phyloP scores from a whole-genome alignment of 148 eudicot species.

The Limonium bicolor region DNA sequence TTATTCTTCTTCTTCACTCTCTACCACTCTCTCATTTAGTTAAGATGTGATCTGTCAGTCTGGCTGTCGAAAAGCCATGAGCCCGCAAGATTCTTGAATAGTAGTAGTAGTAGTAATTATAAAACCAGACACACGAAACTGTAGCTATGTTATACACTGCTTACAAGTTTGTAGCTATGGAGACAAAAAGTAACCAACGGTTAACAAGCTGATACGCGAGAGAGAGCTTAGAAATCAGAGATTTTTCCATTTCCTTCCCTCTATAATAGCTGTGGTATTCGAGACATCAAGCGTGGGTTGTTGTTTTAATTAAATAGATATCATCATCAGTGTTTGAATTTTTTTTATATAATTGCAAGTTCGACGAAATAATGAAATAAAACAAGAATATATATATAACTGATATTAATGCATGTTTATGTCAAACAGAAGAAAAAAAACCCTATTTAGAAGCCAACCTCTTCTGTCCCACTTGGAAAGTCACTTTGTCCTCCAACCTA shows the following conservation, averaged over 20 bases:
- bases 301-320: not conserved
- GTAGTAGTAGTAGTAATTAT: too few relatives aligned
- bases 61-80: too few relatives aligned
- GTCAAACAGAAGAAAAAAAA: slow-evolving; percentile 4
- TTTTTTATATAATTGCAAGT: not conserved
- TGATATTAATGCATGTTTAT: slow-evolving; percentile 11
- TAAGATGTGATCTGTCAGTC: too few relatives aligned
- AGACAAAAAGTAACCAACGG: slow-evolving; percentile 22
- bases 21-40: too few relatives aligned
- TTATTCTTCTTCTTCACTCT: too few relatives aligned
- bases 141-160: too few relatives aligned
- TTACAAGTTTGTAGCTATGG: slow-evolving; percentile 2
- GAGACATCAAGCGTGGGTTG: too few relatives aligned
- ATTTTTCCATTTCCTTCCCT: too few relatives aligned
- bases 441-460: slow-evolving; percentile 4
- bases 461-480: slow-evolving; percentile 1
- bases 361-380: not conserved
- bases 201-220: slow-evolving; percentile 22
- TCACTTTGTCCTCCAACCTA: not conserved
- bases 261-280: too few relatives aligned
- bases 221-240: not conserved
- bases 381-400: not conserved
- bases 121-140: too few relatives aligned
- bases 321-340: not conserved
- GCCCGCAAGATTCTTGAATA: too few relatives aligned